These are phyloP conservation scores for Trichoderma arundinaceum DNA, from an alignment of 2,329 filamentous ascomycete genomes.

Conservation along the genomic window DNA sequence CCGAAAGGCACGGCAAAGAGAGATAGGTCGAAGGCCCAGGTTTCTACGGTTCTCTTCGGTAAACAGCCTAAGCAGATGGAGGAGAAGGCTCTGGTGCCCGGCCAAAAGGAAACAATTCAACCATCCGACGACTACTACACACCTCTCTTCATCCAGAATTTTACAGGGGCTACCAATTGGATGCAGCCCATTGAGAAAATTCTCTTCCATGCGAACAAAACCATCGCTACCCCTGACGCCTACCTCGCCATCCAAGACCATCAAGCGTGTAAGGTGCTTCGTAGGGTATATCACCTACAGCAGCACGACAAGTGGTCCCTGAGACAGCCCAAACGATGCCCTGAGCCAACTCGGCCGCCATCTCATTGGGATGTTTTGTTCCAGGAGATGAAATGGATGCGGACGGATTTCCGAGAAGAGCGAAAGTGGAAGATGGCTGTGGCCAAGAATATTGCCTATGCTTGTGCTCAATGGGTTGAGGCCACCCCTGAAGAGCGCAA, in stretches of 20 bases:
- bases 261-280: conserved; percentile 84
- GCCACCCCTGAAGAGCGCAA: conserved; percentile 67
- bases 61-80: conserved; percentile 62
- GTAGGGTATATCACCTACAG: conserved; percentile 87
- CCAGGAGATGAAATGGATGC: conserved; percentile 96
- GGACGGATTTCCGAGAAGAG: conserved; percentile 93
- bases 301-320: conserved; percentile 92
- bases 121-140: conserved; percentile 68
- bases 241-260: conserved; percentile 83
- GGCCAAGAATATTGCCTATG: conserved; percentile 78
- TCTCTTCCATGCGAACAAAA: conserved; percentile 84
- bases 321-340: conserved; percentile 81
- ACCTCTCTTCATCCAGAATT: conserved; percentile 65
- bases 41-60: conserved; percentile 79
- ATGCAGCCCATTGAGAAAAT: conserved; percentile 73
- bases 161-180: conserved; percentile 60
- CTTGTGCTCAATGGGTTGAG: conserved; percentile 82
- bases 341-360: conserved; percentile 76
- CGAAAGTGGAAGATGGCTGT: conserved; percentile 88
- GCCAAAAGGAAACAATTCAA: conserved; percentile 49
- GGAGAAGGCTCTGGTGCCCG: conserved; percentile 53
- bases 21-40: conserved; percentile 66
- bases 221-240: conserved; percentile 82
- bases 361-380: conserved; percentile 87
- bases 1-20: conserved; percentile 51